These are phyloP conservation scores for Sequoiadendron giganteum DNA, from an alignment of 75 land plant species.

Conservation along the genomic window DNA sequence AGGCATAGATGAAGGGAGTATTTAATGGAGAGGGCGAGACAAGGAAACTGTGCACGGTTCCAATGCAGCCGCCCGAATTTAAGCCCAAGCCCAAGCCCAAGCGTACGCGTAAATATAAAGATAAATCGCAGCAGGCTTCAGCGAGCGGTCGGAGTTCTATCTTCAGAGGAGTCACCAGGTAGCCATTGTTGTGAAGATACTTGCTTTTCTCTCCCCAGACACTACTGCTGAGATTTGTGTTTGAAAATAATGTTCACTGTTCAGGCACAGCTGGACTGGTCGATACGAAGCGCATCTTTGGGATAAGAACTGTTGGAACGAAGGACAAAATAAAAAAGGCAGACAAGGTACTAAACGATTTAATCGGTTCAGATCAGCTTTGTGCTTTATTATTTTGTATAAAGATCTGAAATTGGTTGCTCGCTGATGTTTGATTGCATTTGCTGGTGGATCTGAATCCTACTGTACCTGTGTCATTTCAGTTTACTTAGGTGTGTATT, in stretches of 20 bases:
- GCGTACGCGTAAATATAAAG: background rate
- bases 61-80: background rate
- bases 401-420: background rate
- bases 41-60: background rate
- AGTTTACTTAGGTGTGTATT: conserved; percentile 11
- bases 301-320: conserved; percentile 77
- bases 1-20: background rate
- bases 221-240: background rate
- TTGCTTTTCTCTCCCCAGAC: background rate
- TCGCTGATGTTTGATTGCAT: background rate
- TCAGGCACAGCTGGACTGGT: conserved; percentile 79
- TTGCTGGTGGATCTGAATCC: background rate
- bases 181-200: background rate
- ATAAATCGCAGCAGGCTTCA: background rate
- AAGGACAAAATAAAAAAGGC: conserved; percentile 65
- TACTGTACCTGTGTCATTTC: background rate
- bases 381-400: background rate
- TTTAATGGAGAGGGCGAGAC: background rate
- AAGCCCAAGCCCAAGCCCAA: background rate
- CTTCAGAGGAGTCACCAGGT: conserved; percentile 71
- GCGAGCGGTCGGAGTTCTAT: conserved; percentile 35
- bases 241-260: background rate
- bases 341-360: conserved; percentile 47
- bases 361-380: background rate
- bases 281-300: conserved; percentile 76